Base-by-base conservation (phyloP, 2,329 filamentous ascomycete species). In the Chaetomiaceae sp. region DNA sequence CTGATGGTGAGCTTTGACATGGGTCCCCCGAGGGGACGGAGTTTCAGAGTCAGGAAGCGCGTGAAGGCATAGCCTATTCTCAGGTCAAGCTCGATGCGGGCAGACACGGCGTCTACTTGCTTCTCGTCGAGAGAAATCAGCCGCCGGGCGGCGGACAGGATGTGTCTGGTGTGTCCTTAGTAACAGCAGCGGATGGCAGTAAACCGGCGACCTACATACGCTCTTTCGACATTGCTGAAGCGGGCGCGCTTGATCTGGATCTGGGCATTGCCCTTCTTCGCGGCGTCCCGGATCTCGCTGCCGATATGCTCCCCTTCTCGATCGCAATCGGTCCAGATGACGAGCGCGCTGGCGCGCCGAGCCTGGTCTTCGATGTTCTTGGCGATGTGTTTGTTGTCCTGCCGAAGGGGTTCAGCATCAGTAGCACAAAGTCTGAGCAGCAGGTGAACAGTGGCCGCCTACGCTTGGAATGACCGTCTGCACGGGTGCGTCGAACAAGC, bases 241-340 rank as follows among this genome's bases (percentile, higher is more conserved):
- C 74, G 84, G 12, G 93, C 93, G 58, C 93, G 78, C 61, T 88
- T 93, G 47, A 96, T 79, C 51, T 88, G 75, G 34, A 98, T 81
- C 1, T 72, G 71, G 9, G 74, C 66, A 53, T 96, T 97, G 9
- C 79, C 83, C 59, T 81, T 81, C 38, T 74, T 71, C 5, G 93
- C 93, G 48, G 91, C 84, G 42, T 86, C 78, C 36, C 88, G 83
- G 50, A 98, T 91, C 64, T 98, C 91, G 32, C 85, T 77, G 6
- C 93, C 93, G 56, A 98, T 98, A 62, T 97, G 86, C 65, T 98
- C 93, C 29, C 93, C 93, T 73, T 98, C 93, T 45, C 90, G 82
- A 72, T 98, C 93, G 66, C 93, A 97, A 74, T 98, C 93, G 1
- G 93, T 98, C 93, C 93, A 98, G 58, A 98, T 96, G 65, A 94